Evolutionary conservation across 2,329 filamentous ascomycete genomes (phyloP).

Genomic region (Rutstroemia sp.): DNA sequence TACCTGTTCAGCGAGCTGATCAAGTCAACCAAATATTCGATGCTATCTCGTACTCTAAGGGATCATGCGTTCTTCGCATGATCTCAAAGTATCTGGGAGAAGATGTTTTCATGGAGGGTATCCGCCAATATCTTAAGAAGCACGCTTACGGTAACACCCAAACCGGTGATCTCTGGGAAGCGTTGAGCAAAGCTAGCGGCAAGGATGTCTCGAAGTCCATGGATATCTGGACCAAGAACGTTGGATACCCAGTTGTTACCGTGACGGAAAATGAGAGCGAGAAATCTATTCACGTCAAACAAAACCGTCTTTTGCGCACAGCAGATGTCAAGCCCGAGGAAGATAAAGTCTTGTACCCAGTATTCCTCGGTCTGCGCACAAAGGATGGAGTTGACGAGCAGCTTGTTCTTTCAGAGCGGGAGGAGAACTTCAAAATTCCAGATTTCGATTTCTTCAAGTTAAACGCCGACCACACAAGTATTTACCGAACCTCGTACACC

Average conservation of each 20-base stretch:
- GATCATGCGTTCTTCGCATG: conserved; percentile 93
- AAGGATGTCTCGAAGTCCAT: conserved; percentile 88
- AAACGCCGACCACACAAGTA: conserved; percentile 87
- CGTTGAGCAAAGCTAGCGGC: conserved; percentile 79
- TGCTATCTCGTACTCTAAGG: conserved; percentile 95
- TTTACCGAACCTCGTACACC: conserved; percentile 85
- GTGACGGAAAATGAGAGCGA: conserved; percentile 69
- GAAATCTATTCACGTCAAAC: conserved; percentile 76
- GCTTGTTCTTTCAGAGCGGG: conserved; percentile 62
- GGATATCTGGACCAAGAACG: conserved; percentile 94
- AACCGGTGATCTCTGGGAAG: conserved; percentile 84
- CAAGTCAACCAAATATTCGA: conserved; percentile 99
- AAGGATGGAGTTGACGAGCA: conserved; percentile 76
- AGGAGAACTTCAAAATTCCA: conserved; percentile 69
- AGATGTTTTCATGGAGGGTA: conserved; percentile 85
- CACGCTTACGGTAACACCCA: conserved; percentile 95
- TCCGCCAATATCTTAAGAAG: conserved; percentile 86
- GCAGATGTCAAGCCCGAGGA: conserved; percentile 91
- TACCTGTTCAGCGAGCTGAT: conserved; percentile 88
- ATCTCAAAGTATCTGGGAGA: conserved; percentile 93
- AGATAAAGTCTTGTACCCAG: conserved; percentile 79
- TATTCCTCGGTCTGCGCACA: conserved; percentile 79
- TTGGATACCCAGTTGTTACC: conserved; percentile 85
- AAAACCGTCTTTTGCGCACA: conserved; percentile 90
- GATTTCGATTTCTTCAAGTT: conserved; percentile 90